Percentiles rank a stretch among this genome's conserved stretches.
phyloP scores from a whole-genome alignment of 768 basidiomycete species.

The Podaxis sp. region DNA sequence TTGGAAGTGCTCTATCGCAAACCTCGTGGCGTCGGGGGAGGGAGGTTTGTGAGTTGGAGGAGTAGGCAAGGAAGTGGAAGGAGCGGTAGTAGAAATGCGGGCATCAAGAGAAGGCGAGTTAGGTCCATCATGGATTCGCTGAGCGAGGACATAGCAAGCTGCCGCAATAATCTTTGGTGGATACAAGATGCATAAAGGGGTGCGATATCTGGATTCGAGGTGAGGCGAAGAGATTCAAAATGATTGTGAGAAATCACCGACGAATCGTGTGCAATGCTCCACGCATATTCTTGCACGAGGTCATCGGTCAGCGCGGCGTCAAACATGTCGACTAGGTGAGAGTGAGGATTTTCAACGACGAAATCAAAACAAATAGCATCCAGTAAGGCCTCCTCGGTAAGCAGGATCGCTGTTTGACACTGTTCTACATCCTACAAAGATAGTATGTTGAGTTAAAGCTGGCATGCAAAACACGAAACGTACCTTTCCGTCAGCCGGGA shows the following conservation, averaged over 20 bases:
- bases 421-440: slow-evolving; percentile 65
- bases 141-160: slow-evolving; percentile 75
- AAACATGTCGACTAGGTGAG: slow-evolving; percentile 69
- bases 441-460: not conserved
- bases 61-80: slow-evolving; percentile 74
- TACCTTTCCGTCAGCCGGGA: slow-evolving; percentile 65
- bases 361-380: slow-evolving; percentile 88
- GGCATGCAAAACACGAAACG: slow-evolving; percentile 12
- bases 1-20: slow-evolving; percentile 62
- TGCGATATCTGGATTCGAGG: slow-evolving; percentile 56
- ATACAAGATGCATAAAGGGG: slow-evolving; percentile 71
- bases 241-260: slow-evolving; percentile 29
- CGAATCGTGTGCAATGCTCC: slow-evolving; percentile 90
- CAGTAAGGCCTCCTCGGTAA: slow-evolving; percentile 73
- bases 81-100: slow-evolving; percentile 65
- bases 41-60: slow-evolving; percentile 74
- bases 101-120: slow-evolving; percentile 72
- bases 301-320: slow-evolving; percentile 44
- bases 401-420: slow-evolving; percentile 62
- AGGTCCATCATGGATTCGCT: slow-evolving; percentile 67
- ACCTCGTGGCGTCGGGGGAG: slow-evolving; percentile 65
- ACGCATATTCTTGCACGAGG: slow-evolving; percentile 67
- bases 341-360: slow-evolving; percentile 72
- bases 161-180: slow-evolving; percentile 67
- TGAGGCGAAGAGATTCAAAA: slow-evolving; percentile 6